These are phyloP conservation scores for Coccinonectria pachysandricola DNA, from an alignment of 2,329 filamentous ascomycete genomes.

Conservation along the genomic window DNA sequence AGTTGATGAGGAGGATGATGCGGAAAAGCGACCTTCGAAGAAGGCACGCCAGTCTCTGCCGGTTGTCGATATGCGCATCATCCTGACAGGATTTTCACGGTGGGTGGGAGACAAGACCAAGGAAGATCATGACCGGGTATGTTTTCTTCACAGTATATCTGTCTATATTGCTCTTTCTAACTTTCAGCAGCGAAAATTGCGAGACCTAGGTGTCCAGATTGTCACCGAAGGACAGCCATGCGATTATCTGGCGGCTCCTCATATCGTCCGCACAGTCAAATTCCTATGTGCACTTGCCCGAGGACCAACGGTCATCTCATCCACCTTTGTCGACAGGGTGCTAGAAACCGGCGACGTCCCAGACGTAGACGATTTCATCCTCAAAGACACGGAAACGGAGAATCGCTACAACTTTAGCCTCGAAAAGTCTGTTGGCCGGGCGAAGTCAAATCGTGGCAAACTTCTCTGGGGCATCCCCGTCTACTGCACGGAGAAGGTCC, in stretches of 20 bases:
- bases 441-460: conserved; percentile 63
- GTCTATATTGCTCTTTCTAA: conserved; percentile 11
- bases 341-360: conserved; percentile 59
- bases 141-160: no score
- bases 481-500: conserved; percentile 73
- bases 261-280: conserved; percentile 82
- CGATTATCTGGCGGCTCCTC: conserved; percentile 79
- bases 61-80: conserved; percentile 61
- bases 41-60: conserved; percentile 49
- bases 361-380: conserved; percentile 51
- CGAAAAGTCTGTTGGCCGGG: conserved; percentile 55
- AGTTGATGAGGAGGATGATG: conserved; percentile 35
- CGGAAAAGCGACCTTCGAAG: conserved; percentile 45
- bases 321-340: conserved; percentile 67
- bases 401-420: conserved; percentile 60
- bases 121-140: conserved; percentile 72
- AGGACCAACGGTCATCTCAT: conserved; percentile 67
- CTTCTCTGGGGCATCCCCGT: conserved; percentile 68
- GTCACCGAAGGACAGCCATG: conserved; percentile 66
- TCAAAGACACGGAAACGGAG: conserved; percentile 66
- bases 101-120: conserved; percentile 67
- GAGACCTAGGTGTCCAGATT: conserved; percentile 72
- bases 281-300: conserved; percentile 81
- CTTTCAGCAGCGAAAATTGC: conserved; percentile 57
- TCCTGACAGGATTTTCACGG: conserved; percentile 73